Evolutionary conservation across 768 basidiomycete species (phyloP).

Genomic region (Phanerochaete sordida): DNA sequence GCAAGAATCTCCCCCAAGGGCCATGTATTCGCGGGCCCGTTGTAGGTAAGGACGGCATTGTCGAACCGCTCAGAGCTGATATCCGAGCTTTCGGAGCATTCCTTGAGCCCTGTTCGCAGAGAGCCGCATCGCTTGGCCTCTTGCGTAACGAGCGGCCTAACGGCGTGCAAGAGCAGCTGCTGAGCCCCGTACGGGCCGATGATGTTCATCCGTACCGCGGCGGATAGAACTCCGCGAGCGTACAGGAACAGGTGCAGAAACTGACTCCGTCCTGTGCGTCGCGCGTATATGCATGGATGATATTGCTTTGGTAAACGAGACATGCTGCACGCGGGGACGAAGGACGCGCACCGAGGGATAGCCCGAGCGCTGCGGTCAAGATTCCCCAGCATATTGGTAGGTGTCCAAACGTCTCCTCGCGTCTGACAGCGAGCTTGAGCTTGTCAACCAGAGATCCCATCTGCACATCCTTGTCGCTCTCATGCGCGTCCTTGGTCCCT

Average conservation of each 20-base stretch:
- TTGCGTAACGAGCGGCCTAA: slow-evolving; percentile 61
- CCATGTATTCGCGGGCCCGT: slow-evolving; percentile 88
- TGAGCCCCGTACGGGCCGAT: slow-evolving; percentile 93
- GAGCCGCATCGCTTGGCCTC: slow-evolving; percentile 43
- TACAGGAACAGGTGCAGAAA: slow-evolving; percentile 93
- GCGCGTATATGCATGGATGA: background rate
- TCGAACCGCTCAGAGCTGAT: background rate
- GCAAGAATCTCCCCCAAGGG: slow-evolving; percentile 92
- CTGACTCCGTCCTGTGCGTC: slow-evolving; percentile 63
- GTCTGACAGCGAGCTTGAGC: slow-evolving; percentile 66
- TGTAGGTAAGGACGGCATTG: slow-evolving; percentile 21
- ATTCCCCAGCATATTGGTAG: slow-evolving; percentile 90
- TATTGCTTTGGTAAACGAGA: background rate
- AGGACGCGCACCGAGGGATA: slow-evolving; percentile 61
- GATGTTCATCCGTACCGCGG: slow-evolving; percentile 86
- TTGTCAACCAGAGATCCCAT: slow-evolving; percentile 47
- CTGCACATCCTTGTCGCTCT: slow-evolving; percentile 23
- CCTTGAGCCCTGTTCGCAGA: slow-evolving; percentile 43
- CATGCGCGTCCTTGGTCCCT: slow-evolving; percentile 18
- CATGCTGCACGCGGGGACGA: background rate
- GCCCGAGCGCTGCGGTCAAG: slow-evolving; percentile 70
- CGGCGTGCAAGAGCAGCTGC: slow-evolving; percentile 73
- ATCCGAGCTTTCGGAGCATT: background rate
- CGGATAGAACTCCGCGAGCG: slow-evolving; percentile 84
- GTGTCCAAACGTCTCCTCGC: slow-evolving; percentile 71